Evolutionary conservation across 108 stramenopile genomes (phyloP), one percentile per base, ranked within the genome.

Genomic region (Nitzschia sp.): DNA sequence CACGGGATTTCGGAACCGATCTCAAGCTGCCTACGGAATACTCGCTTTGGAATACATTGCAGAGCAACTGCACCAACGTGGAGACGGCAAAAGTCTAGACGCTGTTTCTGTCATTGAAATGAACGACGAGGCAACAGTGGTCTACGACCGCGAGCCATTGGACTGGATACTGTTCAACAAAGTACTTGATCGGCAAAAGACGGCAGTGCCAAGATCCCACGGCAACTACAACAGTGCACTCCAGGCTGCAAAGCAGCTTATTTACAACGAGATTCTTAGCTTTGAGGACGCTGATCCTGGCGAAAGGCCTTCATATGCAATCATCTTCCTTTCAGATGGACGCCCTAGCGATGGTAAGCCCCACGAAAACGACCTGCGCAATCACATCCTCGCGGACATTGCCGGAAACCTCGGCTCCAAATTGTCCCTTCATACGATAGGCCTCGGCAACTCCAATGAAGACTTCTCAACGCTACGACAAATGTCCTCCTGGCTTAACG

Each of bases 161-260:
- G 81, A 79, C 46, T 87, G 86, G 86, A 73, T 88, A 4, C 45
- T 88, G 19, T 88, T 77, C 82, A 87, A 82, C 55, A 79, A 68
- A 48, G 27, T 82, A 2, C 69, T 87, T n/a, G 34, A 66, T 28
- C 75, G 80, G 0, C 71, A 69, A 53, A 71, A 68, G n/a, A 1
- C 45, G 3, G 9, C 45, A 31, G 13, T 33, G n/a, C 57, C 57
- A 16, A 58, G 21, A 21, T 58, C 57, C 1, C 57, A 58, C 21
- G 57, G 44, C 13, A 76, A 72, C 50, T 62, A 1, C 19, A 45
- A 23, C 69, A 76, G 16, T 30, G 22, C 54, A 63, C 15, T 28
- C 23, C 2, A 28, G 30, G 21, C 29, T 45, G 61, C 29, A 16
- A 1, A 66, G 8, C 16, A 77, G 23, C 34, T 76, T 15, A 32